Evolutionary conservation across 1,284 basidiomycete genomes (phyloP).

Genomic region (Bondarzewia mesenterica): DNA sequence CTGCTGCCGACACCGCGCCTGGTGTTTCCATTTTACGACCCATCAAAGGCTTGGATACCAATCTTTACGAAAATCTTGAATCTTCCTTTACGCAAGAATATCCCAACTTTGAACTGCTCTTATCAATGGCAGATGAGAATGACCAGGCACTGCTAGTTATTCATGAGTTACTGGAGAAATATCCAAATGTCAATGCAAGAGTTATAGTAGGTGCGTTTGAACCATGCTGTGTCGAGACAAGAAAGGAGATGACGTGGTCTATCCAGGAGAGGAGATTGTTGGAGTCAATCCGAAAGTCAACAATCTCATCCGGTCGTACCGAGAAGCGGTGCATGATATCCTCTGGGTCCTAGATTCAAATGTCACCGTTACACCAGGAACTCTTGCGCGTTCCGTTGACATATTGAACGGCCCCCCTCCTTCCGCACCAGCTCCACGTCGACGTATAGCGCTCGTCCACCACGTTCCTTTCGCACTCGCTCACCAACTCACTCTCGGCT

Average conservation of each 20-base stretch:
- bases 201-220: constrained; percentile 66
- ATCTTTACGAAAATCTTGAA: constrained; percentile 89
- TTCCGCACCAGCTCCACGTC: constrained; percentile 16
- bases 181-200: constrained; percentile 63
- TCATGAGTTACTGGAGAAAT: constrained; percentile 65
- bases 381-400: constrained; percentile 82
- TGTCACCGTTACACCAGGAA: constrained; percentile 72
- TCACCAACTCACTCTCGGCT: constrained; percentile 61
- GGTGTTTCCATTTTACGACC: constrained; percentile 90
- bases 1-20: constrained; percentile 47
- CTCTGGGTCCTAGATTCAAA: constrained; percentile 98
- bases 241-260: constrained; percentile 4
- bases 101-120: constrained; percentile 80
- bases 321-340: constrained; percentile 78
- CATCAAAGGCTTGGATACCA: constrained; percentile 86
- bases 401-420: constrained; percentile 41
- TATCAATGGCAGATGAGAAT: constrained; percentile 74
- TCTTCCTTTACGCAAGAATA: constrained; percentile 87
- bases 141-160: constrained; percentile 83
- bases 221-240: constrained; percentile 6
- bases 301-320: constrained; percentile 85
- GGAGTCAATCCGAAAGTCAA: constrained; percentile 98
- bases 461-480: constrained; percentile 91
- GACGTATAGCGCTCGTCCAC: constrained; percentile 81
- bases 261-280: constrained; percentile 59